Base-by-base conservation (phyloP, 2,329 filamentous ascomycete genomes). In the Pyrenophora tritici-repentis region DNA sequence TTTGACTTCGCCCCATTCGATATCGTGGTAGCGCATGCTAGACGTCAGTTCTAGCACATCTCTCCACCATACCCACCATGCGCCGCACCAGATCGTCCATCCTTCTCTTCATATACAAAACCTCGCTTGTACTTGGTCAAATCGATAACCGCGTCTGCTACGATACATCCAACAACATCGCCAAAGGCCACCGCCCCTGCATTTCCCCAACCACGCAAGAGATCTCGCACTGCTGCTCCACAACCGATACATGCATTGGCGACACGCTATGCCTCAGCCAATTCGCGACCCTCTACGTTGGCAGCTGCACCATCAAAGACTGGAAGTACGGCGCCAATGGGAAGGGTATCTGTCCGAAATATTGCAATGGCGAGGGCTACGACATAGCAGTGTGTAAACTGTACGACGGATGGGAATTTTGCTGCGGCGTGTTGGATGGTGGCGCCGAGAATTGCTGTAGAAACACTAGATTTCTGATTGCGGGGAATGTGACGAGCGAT, bases 201-300 rank as follows among this genome's bases (percentile, higher is more conserved):
- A 36, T 39, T n/a, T 17, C 34, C 10, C 43, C 34, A 10, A 4
- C 16, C 4, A 46, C 24, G 2, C 35, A 46, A 24, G 14, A 20
- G 6, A 39, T 46, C 16, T 46, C 43, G 2, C 43, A 46, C 24
- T 46, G 43, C 22, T 46, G 43, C 43, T 38, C 43, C 13, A 10
- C 43, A 4, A 18, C 36, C 34, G 43, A 46, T 22, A 46, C 43
- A 22, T 46, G 43, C 13, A 22, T 46, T 3, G 35, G 34, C 12
- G 43, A 46, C 16, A 46, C 43, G 5, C 34, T 46, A 6, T 46
- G 43, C 35, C 43, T 46, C 16, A 38, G 22, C 16, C 35, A 38
- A 46, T 46, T 16, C 8, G 43, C 33, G 7, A 46, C 43, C 12
- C 34, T 46, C 17, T 46, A 46, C 34, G 43, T 46, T 14, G 43